These are phyloP conservation scores for Spizellomyces punctatus DNA, from an alignment of 192 early-diverging fungal genomes.

Conservation along the genomic window DNA sequence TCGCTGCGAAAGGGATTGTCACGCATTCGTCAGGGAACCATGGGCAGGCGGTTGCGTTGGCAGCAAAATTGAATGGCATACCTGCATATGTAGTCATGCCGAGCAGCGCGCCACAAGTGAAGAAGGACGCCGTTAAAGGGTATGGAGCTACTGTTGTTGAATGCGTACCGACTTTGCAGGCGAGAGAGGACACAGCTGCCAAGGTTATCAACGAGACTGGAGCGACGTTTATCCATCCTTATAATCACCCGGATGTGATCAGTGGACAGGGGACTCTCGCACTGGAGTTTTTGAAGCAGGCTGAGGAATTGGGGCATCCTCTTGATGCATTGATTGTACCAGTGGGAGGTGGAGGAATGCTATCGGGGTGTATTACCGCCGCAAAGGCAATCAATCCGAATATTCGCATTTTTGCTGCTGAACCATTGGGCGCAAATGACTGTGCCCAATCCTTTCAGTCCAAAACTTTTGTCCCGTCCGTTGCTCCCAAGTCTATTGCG, in stretches of 20 bases:
- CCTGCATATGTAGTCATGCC: conserved; percentile 57
- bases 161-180: conserved; percentile 46
- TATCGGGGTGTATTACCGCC: conserved; percentile 51
- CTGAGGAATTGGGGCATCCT: conserved; percentile 20
- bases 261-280: conserved; percentile 61
- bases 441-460: conserved; percentile 32
- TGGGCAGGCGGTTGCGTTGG: conserved; percentile 58
- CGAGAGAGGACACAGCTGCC: conserved; percentile 43
- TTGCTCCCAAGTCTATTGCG: conserved; percentile 42
- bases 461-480: background rate
- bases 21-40: conserved; percentile 57
- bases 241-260: conserved; percentile 52
- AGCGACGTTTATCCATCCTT: conserved; percentile 56
- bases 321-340: conserved; percentile 57
- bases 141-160: conserved; percentile 56
- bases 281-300: conserved; percentile 55
- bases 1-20: conserved; percentile 37
- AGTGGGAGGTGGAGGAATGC: conserved; percentile 59
- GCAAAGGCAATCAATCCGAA: conserved; percentile 35
- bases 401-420: conserved; percentile 55
- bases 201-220: conserved; percentile 42
- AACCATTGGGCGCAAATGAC: conserved; percentile 48
- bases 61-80: conserved; percentile 46
- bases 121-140: conserved; percentile 50
- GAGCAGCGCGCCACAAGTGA: conserved; percentile 45